Evolutionary conservation across 176 grass and related monocot genomes (phyloP).

Genomic region (Chloris gayana): DNA sequence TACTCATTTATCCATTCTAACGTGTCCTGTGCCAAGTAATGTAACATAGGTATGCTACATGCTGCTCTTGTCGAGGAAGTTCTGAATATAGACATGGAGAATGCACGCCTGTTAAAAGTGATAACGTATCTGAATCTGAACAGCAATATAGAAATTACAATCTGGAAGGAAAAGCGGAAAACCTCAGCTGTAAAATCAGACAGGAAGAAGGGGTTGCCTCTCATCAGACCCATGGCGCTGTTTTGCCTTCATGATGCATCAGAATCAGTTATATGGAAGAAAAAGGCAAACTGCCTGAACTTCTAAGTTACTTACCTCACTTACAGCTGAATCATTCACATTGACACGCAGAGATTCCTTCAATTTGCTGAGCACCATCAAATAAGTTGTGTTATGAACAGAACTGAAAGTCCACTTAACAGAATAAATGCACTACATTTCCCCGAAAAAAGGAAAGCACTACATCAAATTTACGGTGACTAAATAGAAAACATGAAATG

Average conservation of each 20-base stretch:
- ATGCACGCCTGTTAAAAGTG: not conserved
- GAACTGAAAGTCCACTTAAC: not conserved
- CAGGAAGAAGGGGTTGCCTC: conserved; percentile 76
- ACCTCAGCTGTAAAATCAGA: conserved; percentile 58
- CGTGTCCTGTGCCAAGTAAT: not conserved
- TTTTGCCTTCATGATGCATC: conserved; percentile 61
- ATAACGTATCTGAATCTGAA: not conserved
- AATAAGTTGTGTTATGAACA: conserved; percentile 32
- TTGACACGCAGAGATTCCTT: conserved; percentile 57
- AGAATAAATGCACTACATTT: too few relatives aligned
- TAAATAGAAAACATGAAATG: not conserved
- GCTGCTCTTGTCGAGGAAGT: conserved; percentile 2
- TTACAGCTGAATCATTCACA: conserved; percentile 50
- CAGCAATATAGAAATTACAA: not conserved
- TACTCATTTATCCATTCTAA: not conserved
- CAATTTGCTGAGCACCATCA: conserved; percentile 54
- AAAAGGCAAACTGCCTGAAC: not conserved
- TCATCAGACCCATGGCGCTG: conserved; percentile 70
- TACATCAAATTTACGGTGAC: not conserved
- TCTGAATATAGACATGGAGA: not conserved
- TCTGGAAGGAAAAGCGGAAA: not conserved
- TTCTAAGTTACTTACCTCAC: conserved; percentile 58
- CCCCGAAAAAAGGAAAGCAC: too few relatives aligned
- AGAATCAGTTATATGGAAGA: not conserved
- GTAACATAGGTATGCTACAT: conserved; percentile 4